phyloP scores from a whole-genome alignment of 352 stramenopile species.

The Pythium folliculosum region DNA sequence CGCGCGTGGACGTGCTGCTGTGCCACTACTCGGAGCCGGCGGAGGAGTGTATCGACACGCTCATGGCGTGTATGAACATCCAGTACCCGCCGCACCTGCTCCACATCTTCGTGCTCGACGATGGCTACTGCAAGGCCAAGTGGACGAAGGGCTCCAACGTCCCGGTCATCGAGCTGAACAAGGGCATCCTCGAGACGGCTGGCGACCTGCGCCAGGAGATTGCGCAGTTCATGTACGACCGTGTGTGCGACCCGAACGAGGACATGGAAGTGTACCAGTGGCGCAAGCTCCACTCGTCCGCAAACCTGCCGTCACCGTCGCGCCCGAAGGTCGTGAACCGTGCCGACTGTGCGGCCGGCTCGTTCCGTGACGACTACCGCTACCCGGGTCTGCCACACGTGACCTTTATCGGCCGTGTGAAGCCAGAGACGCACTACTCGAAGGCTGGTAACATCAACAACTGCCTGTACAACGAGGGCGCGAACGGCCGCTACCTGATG shows the following conservation, averaged over 20 bases:
- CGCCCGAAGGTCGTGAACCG: slow-evolving; percentile 72
- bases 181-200: slow-evolving; percentile 68
- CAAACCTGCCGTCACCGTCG: slow-evolving; percentile 68
- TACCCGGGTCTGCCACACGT: slow-evolving; percentile 78
- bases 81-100: slow-evolving; percentile 53
- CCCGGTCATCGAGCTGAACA: slow-evolving; percentile 42
- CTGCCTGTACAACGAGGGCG: slow-evolving; percentile 80
- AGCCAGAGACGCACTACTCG: slow-evolving; percentile 80
- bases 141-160: slow-evolving; percentile 43
- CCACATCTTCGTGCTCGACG: slow-evolving; percentile 49
- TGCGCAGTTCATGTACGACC: slow-evolving; percentile 86
- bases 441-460: slow-evolving; percentile 92
- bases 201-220: slow-evolving; percentile 81
- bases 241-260: slow-evolving; percentile 80
- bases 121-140: slow-evolving; percentile 55
- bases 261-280: slow-evolving; percentile 85
- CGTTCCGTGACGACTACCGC: slow-evolving; percentile 84
- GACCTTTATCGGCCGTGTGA: slow-evolving; percentile 77
- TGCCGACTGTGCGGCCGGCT: slow-evolving; percentile 66
- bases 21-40: slow-evolving; percentile 58
- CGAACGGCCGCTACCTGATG: slow-evolving; percentile 75
- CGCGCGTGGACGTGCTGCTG: slow-evolving; percentile 47
- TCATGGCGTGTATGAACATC: slow-evolving; percentile 55
- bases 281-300: slow-evolving; percentile 83
- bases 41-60: slow-evolving; percentile 51